Percentiles rank a stretch among this genome's conserved stretches.
Conservation (phyloP, 345 rosid genomes). For the Microcos paniculata region DNA sequence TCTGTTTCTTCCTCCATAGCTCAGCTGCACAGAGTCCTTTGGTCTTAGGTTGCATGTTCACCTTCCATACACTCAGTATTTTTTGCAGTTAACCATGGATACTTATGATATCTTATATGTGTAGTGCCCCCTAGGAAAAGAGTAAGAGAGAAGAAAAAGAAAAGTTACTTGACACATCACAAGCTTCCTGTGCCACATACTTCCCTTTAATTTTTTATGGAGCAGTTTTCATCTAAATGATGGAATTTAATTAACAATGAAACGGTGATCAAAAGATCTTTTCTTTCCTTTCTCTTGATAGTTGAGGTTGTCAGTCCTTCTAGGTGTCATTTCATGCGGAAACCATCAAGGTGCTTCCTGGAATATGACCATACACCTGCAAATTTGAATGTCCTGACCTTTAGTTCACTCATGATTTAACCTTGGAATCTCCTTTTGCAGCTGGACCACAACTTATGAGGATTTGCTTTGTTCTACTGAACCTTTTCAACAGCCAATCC, state of each 20-base stretch:
- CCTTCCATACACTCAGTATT: not conserved
- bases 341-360: not conserved
- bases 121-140: not conserved
- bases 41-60: not conserved
- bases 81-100: not conserved
- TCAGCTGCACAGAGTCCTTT: not conserved
- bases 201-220: not conserved
- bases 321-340: not conserved
- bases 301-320: not conserved
- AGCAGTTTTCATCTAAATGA: not conserved
- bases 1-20: not conserved
- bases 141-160: not conserved
- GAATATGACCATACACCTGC: not conserved
- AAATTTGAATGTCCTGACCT: not conserved
- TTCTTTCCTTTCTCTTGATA: not conserved
- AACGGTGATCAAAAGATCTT: not conserved
- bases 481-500: constrained; percentile 41
- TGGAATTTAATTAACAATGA: not conserved
- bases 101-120: not conserved
- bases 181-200: not conserved
- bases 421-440: constrained; percentile 22
- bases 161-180: not conserved
- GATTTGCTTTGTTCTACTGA: constrained; percentile 36
- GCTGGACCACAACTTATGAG: constrained; percentile 40
- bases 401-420: not conserved